Conservation (phyloP, 148 eudicot species). For the Rhododendron henanense region DNA sequence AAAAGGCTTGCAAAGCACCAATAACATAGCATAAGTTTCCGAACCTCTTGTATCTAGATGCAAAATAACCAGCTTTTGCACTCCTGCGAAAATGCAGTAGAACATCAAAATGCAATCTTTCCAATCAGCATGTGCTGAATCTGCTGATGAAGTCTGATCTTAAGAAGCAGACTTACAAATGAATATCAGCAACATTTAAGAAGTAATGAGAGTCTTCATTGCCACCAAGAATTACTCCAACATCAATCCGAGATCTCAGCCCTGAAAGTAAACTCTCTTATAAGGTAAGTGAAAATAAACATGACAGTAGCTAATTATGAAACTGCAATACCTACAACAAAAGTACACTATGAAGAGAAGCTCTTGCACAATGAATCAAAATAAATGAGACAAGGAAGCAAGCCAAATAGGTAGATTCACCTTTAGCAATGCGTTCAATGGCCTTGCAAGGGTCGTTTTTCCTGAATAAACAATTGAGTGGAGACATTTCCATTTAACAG, state of each 20-base stretch:
- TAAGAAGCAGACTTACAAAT: conserved; percentile 60
- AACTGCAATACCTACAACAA: neutral
- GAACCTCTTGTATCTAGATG: conserved; percentile 83
- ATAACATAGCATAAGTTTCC: conserved; percentile 95
- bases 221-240: conserved; percentile 62
- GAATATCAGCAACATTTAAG: conserved; percentile 91
- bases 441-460: conserved; percentile 80
- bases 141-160: neutral
- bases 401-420: conserved; percentile 33
- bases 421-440: conserved; percentile 87
- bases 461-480: conserved; percentile 44
- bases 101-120: neutral
- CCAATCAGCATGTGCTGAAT: neutral
- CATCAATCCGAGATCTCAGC: conserved; percentile 62
- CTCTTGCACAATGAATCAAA: neutral
- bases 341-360: neutral
- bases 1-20: conserved; percentile 93
- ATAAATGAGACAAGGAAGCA: neutral
- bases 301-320: neutral
- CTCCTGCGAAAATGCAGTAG: conserved; percentile 51
- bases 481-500: conserved; percentile 7
- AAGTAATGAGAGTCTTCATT: conserved; percentile 72
- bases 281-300: conserved; percentile 10
- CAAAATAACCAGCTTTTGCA: conserved; percentile 96
- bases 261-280: conserved; percentile 47